Conservation (phyloP, 2,329 filamentous ascomycete genomes). For the Aspergillus versicolor region DNA sequence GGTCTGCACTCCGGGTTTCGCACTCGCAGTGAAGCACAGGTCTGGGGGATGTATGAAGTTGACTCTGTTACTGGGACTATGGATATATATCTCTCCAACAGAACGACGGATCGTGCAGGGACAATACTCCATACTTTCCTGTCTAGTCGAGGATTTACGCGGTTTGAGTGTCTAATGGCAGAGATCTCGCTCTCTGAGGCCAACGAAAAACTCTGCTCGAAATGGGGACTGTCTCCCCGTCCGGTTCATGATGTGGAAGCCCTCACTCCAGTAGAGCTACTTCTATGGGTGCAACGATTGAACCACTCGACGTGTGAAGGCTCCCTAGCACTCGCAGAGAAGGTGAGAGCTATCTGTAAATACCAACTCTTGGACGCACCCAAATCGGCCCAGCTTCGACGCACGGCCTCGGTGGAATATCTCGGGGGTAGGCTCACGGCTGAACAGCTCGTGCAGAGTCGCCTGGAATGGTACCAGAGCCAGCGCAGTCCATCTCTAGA, state of each 20-base stretch:
- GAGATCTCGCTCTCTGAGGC: constrained; percentile 30
- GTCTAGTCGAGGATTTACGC: constrained; percentile 29
- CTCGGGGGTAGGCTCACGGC: constrained; percentile 36
- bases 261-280: constrained; percentile 33
- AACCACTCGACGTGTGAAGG: constrained; percentile 2
- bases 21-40: constrained; percentile 16
- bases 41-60: constrained; percentile 21
- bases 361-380: constrained; percentile 31
- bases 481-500: constrained; percentile 30
- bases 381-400: constrained; percentile 37
- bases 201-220: constrained; percentile 13
- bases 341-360: constrained; percentile 19
- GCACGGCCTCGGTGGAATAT: constrained; percentile 37
- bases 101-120: constrained; percentile 30
- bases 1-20: constrained; percentile 26
- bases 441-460: constrained; percentile 34
- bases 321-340: constrained; percentile 1
- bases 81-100: constrained; percentile 36
- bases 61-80: constrained; percentile 16
- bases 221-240: constrained; percentile 25
- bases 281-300: constrained; percentile 19
- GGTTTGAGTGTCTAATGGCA: constrained; percentile 29
- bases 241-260: constrained; percentile 33
- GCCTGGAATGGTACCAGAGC: constrained; percentile 41
- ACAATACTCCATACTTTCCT: constrained; percentile 40